A percentile compares a stretch with the other conserved stretches of the same genome.
Conservation (phyloP, 495 filamentous ascomycete species). For the Bacidia rubella region DNA sequence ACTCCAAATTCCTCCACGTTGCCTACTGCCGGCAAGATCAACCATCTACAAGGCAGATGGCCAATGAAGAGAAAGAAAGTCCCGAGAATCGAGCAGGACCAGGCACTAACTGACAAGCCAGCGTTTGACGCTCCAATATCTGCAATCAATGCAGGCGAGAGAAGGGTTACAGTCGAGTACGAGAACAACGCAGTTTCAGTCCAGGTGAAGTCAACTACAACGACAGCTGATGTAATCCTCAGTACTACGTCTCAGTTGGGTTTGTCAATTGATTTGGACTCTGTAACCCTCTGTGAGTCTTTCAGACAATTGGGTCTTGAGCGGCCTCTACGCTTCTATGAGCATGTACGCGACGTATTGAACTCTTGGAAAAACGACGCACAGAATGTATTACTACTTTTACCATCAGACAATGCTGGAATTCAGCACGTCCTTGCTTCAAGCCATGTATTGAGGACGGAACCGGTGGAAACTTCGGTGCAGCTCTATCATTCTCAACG, state of each 20-base stretch:
- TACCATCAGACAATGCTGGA: constrained; percentile 32
- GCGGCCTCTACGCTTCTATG: constrained; percentile 72
- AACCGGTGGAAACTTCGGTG: constrained; percentile 48
- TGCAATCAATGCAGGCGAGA: constrained; percentile 69
- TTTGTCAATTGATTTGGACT: constrained; percentile 42
- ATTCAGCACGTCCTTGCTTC: constrained; percentile 36
- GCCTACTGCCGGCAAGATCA: no score
- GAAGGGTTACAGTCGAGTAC: constrained; percentile 57
- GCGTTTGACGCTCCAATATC: constrained; percentile 63
- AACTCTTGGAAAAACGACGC: constrained; percentile 80
- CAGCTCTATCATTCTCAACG: constrained; percentile 69
- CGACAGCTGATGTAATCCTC: constrained; percentile 53
- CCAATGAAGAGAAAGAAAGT: no score
- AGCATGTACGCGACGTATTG: constrained; percentile 75
- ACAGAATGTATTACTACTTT: constrained; percentile 55
- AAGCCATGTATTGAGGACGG: constrained; percentile 38
- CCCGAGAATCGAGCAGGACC: background rate
- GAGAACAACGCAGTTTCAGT: constrained; percentile 46
- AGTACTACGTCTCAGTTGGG: constrained; percentile 41
- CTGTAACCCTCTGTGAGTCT: constrained; percentile 59
- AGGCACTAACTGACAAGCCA: background rate
- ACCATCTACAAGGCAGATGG: no score
- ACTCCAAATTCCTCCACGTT: no score
- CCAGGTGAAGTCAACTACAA: constrained; percentile 59
- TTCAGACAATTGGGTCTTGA: constrained; percentile 68